These are phyloP conservation scores for Neltuma alba DNA, from an alignment of 306 rosid species.

Conservation along the genomic window DNA sequence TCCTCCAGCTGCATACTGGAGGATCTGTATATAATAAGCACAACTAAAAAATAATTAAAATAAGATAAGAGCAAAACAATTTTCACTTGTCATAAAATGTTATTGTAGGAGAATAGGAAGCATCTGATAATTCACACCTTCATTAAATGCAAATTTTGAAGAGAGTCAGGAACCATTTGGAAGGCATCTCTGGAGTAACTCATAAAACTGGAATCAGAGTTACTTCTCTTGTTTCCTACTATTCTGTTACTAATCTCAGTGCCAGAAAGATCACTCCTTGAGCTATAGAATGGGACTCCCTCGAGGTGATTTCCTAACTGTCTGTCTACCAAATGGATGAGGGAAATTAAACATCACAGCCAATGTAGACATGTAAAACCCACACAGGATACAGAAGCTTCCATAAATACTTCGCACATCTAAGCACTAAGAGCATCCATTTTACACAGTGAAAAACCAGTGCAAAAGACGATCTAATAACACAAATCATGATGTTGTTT, in stretches of 20 bases:
- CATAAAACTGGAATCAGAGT: slow-evolving; percentile 78
- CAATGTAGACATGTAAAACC: slow-evolving; percentile 26
- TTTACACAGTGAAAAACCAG: slow-evolving; percentile 8
- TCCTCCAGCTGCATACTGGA: slow-evolving; percentile 70
- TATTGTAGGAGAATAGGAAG: slow-evolving; percentile 20
- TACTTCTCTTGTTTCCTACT: slow-evolving; percentile 81
- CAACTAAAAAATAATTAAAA: slow-evolving; percentile 28
- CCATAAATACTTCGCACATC: slow-evolving; percentile 15
- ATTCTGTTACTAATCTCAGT: slow-evolving; percentile 67
- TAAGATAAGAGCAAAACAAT: not conserved
- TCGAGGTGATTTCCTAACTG: slow-evolving; percentile 78
- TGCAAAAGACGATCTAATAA: not conserved
- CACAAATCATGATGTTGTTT: slow-evolving; percentile 21
- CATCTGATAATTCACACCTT: slow-evolving; percentile 55
- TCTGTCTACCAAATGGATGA: slow-evolving; percentile 58
- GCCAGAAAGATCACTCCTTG: slow-evolving; percentile 78
- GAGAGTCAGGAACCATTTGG: slow-evolving; percentile 67
- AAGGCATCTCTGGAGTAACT: slow-evolving; percentile 74
- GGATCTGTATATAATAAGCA: slow-evolving; percentile 53
- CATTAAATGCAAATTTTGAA: slow-evolving; percentile 73
- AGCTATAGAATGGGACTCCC: slow-evolving; percentile 89
- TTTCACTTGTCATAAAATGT: not conserved
- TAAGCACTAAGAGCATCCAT: slow-evolving; percentile 11
- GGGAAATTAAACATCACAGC: slow-evolving; percentile 45
- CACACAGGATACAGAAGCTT: slow-evolving; percentile 11